Base-by-base conservation (phyloP, 78 protist species). In the Dictyostelium citrinum region DNA sequence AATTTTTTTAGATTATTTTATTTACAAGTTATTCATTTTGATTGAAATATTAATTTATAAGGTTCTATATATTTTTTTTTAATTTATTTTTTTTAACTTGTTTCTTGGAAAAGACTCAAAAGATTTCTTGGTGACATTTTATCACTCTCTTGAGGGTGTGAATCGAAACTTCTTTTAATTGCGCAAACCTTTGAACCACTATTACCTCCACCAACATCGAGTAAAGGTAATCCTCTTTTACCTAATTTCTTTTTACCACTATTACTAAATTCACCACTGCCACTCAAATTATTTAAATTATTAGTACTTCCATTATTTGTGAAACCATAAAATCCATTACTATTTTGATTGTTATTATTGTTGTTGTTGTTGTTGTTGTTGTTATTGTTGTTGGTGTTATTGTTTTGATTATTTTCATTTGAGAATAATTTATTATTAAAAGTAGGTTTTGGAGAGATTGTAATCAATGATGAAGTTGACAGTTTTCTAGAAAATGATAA, bases 91-190 rank as follows among this genome's bases (percentile, higher is more conserved):
- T 39, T 35, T 75, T 33, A n/a, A 11, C n/a, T 39, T 29, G 31
- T 67, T 41, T 31, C 68, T 55, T 79, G 41, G 68, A 71, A 49
- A 49, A 84, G 82, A 84, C 91, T 84, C 49, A 86, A 46, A 22
- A 86, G 68, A 86, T 86, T 86, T 67, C 93, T 76, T 41, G 93
- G 93, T 17, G 85, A 78, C 60, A 76, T 43, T 31, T 81, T 75
- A n/a, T 29, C 60, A 76, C 64, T 81, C 67, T 84, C 91, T 83
- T 83, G 90, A 20, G 76, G 55, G 2, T 58, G 90, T 17, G 76
- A 76, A 7, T 74, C 45, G 16, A 68, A 49, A 55, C 83, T 55
- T 75, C 83, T 49, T 12, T 74, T 72, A n/a, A 78, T 33, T 46
- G 60, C 60, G 22, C 43, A 70, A 20, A 83, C 70, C 41, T 83